Percentiles rank a stretch among this genome's conserved stretches.
These are phyloP conservation scores for Acrocalymma vagum DNA, from an alignment of 2,329 filamentous ascomycete species.

Conservation along the genomic window DNA sequence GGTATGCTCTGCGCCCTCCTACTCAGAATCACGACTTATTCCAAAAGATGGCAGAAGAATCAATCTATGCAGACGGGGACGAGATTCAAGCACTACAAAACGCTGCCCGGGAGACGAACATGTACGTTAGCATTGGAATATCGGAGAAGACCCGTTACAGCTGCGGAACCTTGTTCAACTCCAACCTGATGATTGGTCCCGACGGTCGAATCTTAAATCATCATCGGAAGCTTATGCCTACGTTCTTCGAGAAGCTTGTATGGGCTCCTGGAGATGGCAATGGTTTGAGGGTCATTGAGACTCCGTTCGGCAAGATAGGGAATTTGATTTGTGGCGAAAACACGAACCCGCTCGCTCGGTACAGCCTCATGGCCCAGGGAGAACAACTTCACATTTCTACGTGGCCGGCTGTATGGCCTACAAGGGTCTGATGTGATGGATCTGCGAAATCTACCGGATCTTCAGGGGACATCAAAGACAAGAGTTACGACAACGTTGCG, in stretches of 20 bases:
- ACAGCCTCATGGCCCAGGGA: slow-evolving; percentile 61
- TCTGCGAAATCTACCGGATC: too few species aligned
- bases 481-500: slow-evolving; percentile 63
- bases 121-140: slow-evolving; percentile 60
- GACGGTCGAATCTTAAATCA: slow-evolving; percentile 59
- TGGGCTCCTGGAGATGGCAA: slow-evolving; percentile 63
- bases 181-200: slow-evolving; percentile 57
- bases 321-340: slow-evolving; percentile 66
- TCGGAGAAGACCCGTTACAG: slow-evolving; percentile 58
- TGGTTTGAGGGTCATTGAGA: slow-evolving; percentile 58
- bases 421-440: too few species aligned
- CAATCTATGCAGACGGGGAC: slow-evolving; percentile 55
- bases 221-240: slow-evolving; percentile 64
- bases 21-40: slow-evolving; percentile 62
- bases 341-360: slow-evolving; percentile 64
- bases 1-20: slow-evolving; percentile 58
- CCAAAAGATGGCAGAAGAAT: slow-evolving; percentile 52
- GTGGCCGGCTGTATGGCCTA: slow-evolving; percentile 66
- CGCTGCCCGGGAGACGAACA: slow-evolving; percentile 46
- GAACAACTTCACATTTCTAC: slow-evolving; percentile 65
- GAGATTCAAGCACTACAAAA: slow-evolving; percentile 48
- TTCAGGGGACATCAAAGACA: slow-evolving; percentile 14
- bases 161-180: slow-evolving; percentile 60
- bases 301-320: slow-evolving; percentile 57
- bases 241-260: slow-evolving; percentile 65